phyloP scores from a whole-genome alignment of 345 rosid species.

The Microthlaspi erraticum region DNA sequence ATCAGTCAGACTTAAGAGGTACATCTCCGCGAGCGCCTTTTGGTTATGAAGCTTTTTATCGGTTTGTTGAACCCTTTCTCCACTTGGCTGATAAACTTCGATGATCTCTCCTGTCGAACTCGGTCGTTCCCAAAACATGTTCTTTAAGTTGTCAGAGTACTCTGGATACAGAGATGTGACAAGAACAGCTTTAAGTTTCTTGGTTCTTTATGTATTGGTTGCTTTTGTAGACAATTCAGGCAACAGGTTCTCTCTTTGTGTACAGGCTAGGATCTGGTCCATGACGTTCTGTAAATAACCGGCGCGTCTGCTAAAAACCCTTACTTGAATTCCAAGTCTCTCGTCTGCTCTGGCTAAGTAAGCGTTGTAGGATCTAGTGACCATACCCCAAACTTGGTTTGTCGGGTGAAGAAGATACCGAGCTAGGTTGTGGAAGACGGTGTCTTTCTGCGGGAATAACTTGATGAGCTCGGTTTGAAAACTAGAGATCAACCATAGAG shows the following conservation, averaged over 20 bases:
- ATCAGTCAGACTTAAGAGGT: constrained; percentile 49
- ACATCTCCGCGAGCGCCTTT: constrained; percentile 49
- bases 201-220: not conserved
- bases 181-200: constrained; percentile 45
- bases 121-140: constrained; percentile 39
- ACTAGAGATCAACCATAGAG: not conserved
- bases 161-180: constrained; percentile 45
- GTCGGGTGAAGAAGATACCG: constrained; percentile 49
- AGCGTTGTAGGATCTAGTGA: constrained; percentile 31
- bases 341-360: constrained; percentile 44
- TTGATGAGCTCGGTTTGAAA: constrained; percentile 18
- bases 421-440: constrained; percentile 42
- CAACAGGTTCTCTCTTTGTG: constrained; percentile 38
- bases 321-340: constrained; percentile 43
- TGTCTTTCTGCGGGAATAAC: constrained; percentile 42
- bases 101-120: constrained; percentile 43
- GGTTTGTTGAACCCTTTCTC: constrained; percentile 44
- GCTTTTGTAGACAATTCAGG: constrained; percentile 32
- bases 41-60: constrained; percentile 42
- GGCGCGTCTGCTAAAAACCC: constrained; percentile 15
- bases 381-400: constrained; percentile 46
- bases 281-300: constrained; percentile 39
- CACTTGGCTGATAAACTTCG: constrained; percentile 50
- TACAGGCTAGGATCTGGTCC: constrained; percentile 48
- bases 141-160: constrained; percentile 33